Evolutionary conservation across 495 filamentous ascomycete genomes (phyloP).

Genomic region (Penicillium ucsense): DNA sequence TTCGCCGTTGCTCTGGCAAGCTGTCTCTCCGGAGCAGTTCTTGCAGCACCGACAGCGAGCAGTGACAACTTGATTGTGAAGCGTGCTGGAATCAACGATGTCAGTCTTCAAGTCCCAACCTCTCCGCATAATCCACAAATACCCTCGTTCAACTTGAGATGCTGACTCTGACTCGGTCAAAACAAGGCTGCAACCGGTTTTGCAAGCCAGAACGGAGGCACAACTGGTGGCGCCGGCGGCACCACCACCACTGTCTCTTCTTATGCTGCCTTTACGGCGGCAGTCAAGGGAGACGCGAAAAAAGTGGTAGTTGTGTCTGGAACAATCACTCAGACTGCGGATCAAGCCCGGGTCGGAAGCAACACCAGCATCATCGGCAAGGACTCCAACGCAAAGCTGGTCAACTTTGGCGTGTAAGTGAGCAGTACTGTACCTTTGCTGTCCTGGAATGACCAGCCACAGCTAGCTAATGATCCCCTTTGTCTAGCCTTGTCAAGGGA

Average conservation of each 20-base stretch:
- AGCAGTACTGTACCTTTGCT: too few relatives aligned
- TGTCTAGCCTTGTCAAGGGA: conserved; percentile 31
- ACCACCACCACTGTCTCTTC: conserved; percentile 49
- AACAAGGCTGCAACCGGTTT: conserved; percentile 24
- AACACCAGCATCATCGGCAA: conserved; percentile 48
- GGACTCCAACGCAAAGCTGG: conserved; percentile 17
- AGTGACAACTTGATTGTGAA: conserved; percentile 10
- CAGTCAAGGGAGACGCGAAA: conserved; percentile 32
- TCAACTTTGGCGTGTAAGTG: conserved; percentile 24
- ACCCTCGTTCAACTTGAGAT: too few relatives aligned
- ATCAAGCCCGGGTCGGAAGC: conserved; percentile 38
- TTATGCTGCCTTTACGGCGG: conserved; percentile 41
- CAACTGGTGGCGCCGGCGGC: conserved; percentile 51
- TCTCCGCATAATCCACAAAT: too few relatives aligned
- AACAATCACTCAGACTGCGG: conserved; percentile 30
- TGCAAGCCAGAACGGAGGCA: conserved; percentile 40
- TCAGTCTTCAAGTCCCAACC: background rate
- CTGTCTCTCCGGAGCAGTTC: conserved; percentile 18
- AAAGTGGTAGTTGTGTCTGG: conserved; percentile 42
- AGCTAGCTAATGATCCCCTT: background rate
- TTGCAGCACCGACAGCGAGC: conserved; percentile 22
- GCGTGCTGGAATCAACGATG: conserved; percentile 21
- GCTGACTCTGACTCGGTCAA: background rate
- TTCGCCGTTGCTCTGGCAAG: conserved; percentile 16
- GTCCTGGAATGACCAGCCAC: background rate